Evolutionary conservation across 1,284 basidiomycete genomes (phyloP).

Genomic region (Boletellus dicymbophilus): DNA sequence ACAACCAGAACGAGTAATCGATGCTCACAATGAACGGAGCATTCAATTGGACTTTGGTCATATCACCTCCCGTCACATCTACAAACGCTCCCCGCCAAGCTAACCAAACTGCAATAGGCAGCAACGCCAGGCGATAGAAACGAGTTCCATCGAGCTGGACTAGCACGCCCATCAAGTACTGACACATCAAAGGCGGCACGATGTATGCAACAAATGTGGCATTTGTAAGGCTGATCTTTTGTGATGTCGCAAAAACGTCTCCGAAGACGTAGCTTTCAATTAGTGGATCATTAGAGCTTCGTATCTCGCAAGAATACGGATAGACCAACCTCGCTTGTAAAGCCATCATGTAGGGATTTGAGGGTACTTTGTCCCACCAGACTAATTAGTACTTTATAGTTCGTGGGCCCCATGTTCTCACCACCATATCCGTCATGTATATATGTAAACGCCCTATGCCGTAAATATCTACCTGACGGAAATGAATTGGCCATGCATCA

Average conservation of each 20-base stretch:
- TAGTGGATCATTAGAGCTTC: neutral
- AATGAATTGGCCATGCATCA: neutral
- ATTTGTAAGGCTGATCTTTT: slow-evolving; percentile 4
- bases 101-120: slow-evolving; percentile 16
- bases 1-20: neutral
- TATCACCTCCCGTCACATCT: slow-evolving; percentile 20
- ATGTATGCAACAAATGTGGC: slow-evolving; percentile 16
- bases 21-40: slow-evolving; percentile 19
- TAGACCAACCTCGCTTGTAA: slow-evolving; percentile 13
- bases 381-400: too few relatives aligned
- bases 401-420: neutral
- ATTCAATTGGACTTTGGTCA: slow-evolving; percentile 11
- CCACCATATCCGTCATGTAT: slow-evolving; percentile 9
- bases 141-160: slow-evolving; percentile 27
- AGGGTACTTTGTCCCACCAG: too few relatives aligned
- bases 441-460: slow-evolving; percentile 4
- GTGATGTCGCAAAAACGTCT: slow-evolving; percentile 7
- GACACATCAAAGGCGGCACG: slow-evolving; percentile 21
- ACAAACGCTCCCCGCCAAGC: slow-evolving; percentile 25
- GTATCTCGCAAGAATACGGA: neutral
- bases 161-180: slow-evolving; percentile 29
- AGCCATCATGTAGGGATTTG: slow-evolving; percentile 6
- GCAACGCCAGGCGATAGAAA: slow-evolving; percentile 20
- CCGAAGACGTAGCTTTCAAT: neutral
- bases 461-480: slow-evolving; percentile 9